Base-by-base conservation (phyloP, 1,284 basidiomycete genomes). In the Butyriboletus appendiculatus region DNA sequence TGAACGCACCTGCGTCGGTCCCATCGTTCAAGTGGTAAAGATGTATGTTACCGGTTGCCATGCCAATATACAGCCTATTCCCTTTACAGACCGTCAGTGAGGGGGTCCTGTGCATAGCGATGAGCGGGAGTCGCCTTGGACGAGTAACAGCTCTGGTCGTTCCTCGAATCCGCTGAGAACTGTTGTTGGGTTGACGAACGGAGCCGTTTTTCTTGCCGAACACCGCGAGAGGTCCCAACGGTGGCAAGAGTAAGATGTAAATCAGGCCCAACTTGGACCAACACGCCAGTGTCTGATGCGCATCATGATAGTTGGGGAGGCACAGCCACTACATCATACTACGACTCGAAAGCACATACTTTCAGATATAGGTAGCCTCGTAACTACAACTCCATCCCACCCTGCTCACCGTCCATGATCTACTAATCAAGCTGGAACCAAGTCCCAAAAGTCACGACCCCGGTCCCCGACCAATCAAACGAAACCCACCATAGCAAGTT, bases 11-110 rank as follows among this genome's bases (percentile, higher is more conserved):
- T 59, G 35, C 48, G 75, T 76, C 68, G 57, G 61, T 55, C 20
- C 66, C 58, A 46, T 75, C 73, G 52, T 78, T 74, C n/a, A 84
- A 60, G 33, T 75, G 70, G 62, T 90, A 92, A 32, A 90, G 75
- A 56, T 88, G 80, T 35, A 96, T 66, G 52, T 74, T 86, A 20
- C 93, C 93, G 4, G 76, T 81, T 2, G 82, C 79, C 11, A 87
- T 88, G 12, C 92, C 93, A 43, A 92, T 67, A 63, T 92, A 95
- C 15, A 96, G 67, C 59, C 82, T 82, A 66, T 90, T 85, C 38
- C 84, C 92, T 94, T 64, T 20, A 48, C 15, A 20, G 30, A 8
- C 4, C 1, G 34, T 57, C 52, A 51, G 35, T 48, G 41, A 53
- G 45, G n/a, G n/a, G 38, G 22, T n/a, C 22, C 28, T 18, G 37